Conservation (phyloP, 495 filamentous ascomycete species). For the Penicillium soppii region DNA sequence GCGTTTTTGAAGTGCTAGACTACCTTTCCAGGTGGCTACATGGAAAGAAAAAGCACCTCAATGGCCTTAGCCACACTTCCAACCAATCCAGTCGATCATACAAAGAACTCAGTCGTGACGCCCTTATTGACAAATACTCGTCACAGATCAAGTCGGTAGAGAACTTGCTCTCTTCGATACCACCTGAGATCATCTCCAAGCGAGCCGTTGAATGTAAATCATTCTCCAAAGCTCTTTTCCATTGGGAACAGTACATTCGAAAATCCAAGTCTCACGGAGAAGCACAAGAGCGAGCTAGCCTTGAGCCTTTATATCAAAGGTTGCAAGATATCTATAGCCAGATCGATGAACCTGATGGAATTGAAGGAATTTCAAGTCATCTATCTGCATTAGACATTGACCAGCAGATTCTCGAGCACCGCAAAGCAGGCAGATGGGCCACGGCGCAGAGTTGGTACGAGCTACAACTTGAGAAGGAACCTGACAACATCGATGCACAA, state of each 20-base stretch:
- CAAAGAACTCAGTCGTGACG: conserved; percentile 34
- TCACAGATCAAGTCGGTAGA: conserved; percentile 62
- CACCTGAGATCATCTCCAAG: conserved; percentile 78
- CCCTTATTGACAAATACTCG: conserved; percentile 41
- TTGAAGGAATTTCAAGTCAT: conserved; percentile 89
- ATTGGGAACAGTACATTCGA: conserved; percentile 89
- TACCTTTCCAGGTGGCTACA: conserved; percentile 90
- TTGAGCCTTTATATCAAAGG: conserved; percentile 65
- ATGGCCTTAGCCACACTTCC: conserved; percentile 32
- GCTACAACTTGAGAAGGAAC: conserved; percentile 73
- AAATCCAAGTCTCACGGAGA: conserved; percentile 47
- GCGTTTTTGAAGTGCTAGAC: conserved; percentile 86
- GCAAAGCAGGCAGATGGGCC: conserved; percentile 94
- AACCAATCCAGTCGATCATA: conserved; percentile 38
- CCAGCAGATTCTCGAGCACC: conserved; percentile 88
- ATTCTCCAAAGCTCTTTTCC: conserved; percentile 86
- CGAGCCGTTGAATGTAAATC: conserved; percentile 90
- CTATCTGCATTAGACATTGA: conserved; percentile 79
- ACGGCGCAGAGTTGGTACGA: conserved; percentile 98
- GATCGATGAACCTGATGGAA: conserved; percentile 96
- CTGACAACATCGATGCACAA: conserved; percentile 73
- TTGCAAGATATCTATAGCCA: conserved; percentile 92
- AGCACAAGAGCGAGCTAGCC: conserved; percentile 35
- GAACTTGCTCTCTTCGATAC: conserved; percentile 64
- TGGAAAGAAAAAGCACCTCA: conserved; percentile 65